phyloP scores from a whole-genome alignment of 768 basidiomycete species.

The Podaxis sp. region DNA sequence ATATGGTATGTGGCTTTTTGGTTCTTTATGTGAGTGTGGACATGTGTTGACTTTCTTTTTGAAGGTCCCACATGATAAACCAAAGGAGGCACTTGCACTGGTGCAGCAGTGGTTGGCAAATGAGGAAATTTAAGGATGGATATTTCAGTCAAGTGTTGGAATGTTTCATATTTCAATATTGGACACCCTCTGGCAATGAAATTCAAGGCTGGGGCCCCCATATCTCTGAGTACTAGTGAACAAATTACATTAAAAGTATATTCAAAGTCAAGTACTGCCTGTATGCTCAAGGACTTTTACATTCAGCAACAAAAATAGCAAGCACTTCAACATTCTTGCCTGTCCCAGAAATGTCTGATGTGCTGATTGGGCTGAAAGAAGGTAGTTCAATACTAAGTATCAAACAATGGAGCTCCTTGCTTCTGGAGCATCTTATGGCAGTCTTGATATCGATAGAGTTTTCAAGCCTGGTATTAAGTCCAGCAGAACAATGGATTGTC shows the following conservation, averaged over 20 bases:
- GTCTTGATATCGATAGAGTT: too few relatives aligned
- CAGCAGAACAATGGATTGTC: too few relatives aligned
- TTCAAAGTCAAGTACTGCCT: background rate
- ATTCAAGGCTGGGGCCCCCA: background rate
- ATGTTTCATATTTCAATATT: background rate
- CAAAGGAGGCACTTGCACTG: constrained; percentile 50
- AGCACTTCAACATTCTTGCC: constrained; percentile 39
- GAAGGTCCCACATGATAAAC: constrained; percentile 62
- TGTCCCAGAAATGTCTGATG: constrained; percentile 51
- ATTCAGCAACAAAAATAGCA: background rate
- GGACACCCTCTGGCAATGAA: background rate
- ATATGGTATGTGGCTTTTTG: constrained; percentile 50
- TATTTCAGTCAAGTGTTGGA: background rate
- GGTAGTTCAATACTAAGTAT: background rate
- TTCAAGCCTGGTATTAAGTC: too few relatives aligned
- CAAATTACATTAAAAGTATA: too few relatives aligned
- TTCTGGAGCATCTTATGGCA: too few relatives aligned
- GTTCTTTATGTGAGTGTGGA: background rate
- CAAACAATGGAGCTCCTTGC: background rate
- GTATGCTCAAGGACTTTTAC: background rate
- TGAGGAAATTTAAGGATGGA: constrained; percentile 16
- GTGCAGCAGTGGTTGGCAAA: constrained; percentile 48
- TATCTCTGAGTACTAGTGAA: background rate
- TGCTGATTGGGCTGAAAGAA: constrained; percentile 27
- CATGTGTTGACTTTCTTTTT: background rate